Base-by-base conservation (phyloP, 2,329 filamentous ascomycete species). In the Bimuria novae-zelandiae region DNA sequence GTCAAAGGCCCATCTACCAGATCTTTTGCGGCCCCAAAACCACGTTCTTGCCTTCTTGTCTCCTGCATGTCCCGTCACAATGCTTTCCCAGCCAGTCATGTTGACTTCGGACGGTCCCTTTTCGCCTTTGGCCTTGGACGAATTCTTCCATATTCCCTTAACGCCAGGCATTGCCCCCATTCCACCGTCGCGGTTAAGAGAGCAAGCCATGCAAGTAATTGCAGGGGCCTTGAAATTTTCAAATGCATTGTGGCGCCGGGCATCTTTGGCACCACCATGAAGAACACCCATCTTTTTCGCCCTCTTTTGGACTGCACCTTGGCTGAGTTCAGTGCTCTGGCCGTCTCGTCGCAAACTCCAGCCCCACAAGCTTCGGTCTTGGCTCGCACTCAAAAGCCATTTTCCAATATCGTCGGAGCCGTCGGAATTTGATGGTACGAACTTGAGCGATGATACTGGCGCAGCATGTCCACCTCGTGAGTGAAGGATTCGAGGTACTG, bases 21-120 rank as follows among this genome's bases (percentile, higher is more conserved):
- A 92, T 64, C 89, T 87, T 75, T 95, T 97, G 51, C 91, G 87
- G 5, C 93, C 94, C 92, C 94, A 97, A 76, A 97, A 97, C 94
- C 94, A 99, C 1, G 94, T 97, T 48, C 94, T 85, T 16, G 92
- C 94, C 68, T 84, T 89, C 39, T 86, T 83, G 67, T 97, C 93
- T 46, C 88, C 85, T 67, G 88, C 88, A 70, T 99, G 95, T 8
- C 92, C 93, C 3, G 94, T 99, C 2, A 99, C 85, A 6, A 99
- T 87, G 68, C 93, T 97, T 74, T 99, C 95, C 94, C 94, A 99
- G 1, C 94, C 94, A 2, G 92, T 96, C 78, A 86, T 86, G 42
- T 86, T 83, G 64, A 87, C 89, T 51, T 86, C 80, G 61, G 91
- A 87, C 2, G 89, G 87, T 72, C 91, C 87, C 49, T 69, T 64